Conservation (phyloP, 2,329 filamentous ascomycete genomes). For the Thermoascus crustaceus region DNA sequence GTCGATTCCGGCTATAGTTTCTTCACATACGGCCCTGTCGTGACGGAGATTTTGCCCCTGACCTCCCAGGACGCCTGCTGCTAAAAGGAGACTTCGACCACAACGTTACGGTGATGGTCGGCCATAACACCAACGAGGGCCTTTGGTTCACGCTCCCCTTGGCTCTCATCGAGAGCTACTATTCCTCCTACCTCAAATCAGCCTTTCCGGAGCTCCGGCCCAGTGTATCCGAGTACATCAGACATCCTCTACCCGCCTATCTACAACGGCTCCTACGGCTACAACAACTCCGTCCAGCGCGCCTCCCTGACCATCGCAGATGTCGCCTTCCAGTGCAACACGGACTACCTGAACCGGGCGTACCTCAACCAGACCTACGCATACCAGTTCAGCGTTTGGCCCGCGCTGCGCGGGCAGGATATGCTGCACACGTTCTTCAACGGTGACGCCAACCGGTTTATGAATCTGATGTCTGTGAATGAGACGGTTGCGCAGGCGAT, state of each 20-base stretch:
- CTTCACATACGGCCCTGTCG: slow-evolving; percentile 40
- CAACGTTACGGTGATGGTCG: slow-evolving; percentile 38
- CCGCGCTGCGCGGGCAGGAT: slow-evolving; percentile 47
- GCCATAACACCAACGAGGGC: slow-evolving; percentile 39
- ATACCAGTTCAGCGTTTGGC: slow-evolving; percentile 47
- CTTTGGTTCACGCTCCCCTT: slow-evolving; percentile 33
- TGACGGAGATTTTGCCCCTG: slow-evolving; percentile 45
- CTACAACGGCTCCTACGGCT: slow-evolving; percentile 41
- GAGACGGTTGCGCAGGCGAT: slow-evolving; percentile 25
- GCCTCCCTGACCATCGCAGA: slow-evolving; percentile 37
- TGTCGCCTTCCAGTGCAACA: slow-evolving; percentile 44
- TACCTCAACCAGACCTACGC: slow-evolving; percentile 44
- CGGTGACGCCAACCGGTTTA: too few relatives aligned
- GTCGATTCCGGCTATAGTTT: slow-evolving; percentile 29
- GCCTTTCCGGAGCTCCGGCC: slow-evolving; percentile 17
- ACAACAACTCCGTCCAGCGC: slow-evolving; percentile 39
- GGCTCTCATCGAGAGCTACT: slow-evolving; percentile 15
- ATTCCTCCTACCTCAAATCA: slow-evolving; percentile 13
- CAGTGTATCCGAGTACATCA: slow-evolving; percentile 35
- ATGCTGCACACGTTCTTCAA: slow-evolving; percentile 47
- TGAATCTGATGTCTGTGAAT: slow-evolving; percentile 16
- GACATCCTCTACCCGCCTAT: slow-evolving; percentile 45
- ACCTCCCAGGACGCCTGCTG: slow-evolving; percentile 39
- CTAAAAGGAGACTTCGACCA: slow-evolving; percentile 38
- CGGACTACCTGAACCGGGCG: slow-evolving; percentile 44